These are phyloP conservation scores for Triangularia verruculosa DNA, from an alignment of 2,329 filamentous ascomycete genomes.

Conservation along the genomic window DNA sequence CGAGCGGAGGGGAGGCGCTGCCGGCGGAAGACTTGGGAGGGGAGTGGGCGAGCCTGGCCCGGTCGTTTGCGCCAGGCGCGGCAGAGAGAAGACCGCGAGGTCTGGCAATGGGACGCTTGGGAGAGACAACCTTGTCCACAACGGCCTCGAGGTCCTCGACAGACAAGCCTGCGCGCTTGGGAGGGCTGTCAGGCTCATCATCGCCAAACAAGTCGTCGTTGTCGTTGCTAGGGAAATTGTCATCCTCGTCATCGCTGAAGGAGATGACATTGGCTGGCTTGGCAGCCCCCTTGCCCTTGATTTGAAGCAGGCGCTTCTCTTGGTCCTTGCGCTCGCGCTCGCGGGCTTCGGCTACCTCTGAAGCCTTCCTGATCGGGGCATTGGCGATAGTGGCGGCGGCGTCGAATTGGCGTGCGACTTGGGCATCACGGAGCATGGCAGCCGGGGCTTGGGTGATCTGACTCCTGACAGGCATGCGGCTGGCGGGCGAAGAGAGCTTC, in stretches of 20 bases:
- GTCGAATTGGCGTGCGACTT: slow-evolving; percentile 41
- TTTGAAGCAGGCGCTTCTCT: slow-evolving; percentile 37
- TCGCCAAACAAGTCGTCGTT: slow-evolving; percentile 26
- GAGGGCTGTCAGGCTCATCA: neutral
- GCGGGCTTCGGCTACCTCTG: slow-evolving; percentile 21
- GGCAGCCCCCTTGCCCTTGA: slow-evolving; percentile 29
- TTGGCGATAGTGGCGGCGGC: slow-evolving; percentile 4
- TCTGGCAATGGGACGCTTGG: neutral
- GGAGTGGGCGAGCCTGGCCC: neutral
- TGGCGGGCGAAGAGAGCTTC: slow-evolving; percentile 42
- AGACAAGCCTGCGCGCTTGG: neutral
- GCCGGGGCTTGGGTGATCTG: slow-evolving; percentile 49
- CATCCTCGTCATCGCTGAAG: slow-evolving; percentile 33
- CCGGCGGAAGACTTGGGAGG: neutral
- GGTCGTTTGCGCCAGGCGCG: slow-evolving; percentile 20
- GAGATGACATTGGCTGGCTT: slow-evolving; percentile 28
- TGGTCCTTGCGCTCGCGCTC: slow-evolving; percentile 35
- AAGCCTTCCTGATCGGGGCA: slow-evolving; percentile 27
- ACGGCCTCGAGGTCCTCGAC: neutral
- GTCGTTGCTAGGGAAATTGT: slow-evolving; percentile 20
- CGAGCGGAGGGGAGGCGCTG: neutral
- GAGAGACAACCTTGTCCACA: neutral
- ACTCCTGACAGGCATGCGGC: slow-evolving; percentile 35
- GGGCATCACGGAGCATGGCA: slow-evolving; percentile 53
- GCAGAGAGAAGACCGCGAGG: slow-evolving; percentile 23